Base-by-base conservation (phyloP, 208 protist species). In the Endotrypanum monterogeii region DNA sequence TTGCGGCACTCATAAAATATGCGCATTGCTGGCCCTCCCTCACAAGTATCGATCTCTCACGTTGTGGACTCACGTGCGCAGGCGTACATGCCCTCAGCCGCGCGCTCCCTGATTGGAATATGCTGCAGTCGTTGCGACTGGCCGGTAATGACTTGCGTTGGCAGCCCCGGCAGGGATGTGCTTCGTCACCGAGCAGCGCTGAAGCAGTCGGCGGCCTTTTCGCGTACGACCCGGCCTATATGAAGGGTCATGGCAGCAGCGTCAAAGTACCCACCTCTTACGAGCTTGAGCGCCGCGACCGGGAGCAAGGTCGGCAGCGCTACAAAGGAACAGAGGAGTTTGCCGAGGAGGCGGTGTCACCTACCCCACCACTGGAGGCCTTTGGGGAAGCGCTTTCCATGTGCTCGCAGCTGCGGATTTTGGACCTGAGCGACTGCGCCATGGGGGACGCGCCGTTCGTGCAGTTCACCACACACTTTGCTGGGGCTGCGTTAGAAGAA, bases 231-330 rank as follows among this genome's bases (percentile, higher is more conserved):
- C 82, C 73, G 0, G 28, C 32, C 25, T 93, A 84, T 62, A 91
- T 93, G 87, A 80, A 76, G 57, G 55, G 69, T 28, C 62, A 77
- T 66, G 71, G 78, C 58, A 39, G 65, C 46, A 72, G 81, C 28
- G 56, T 8, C 5, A 92, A 89, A 73, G 88, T 92, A 48, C 89
- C 85, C 58, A 95, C 91, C 41, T 89, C 85, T 32, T 95, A 83
- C 65, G 91, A 93, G 81, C 75, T 95, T 25, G 91, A 93, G 39
- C 84, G 87, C 16, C 88, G 85, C 14, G 91, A 93, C 51, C 79
- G 89, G n/a, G 57, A 82, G 52, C 79, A 73, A 3, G 89, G 91
- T n/a, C 81, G 89, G 1, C 66, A 41, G 58, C 83, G 91, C 52
- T 92, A 91, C 72, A 85, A 77, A 35, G 91, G 87, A 0, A 76